A percentile compares a stretch with the other conserved stretches of the same genome.
These are phyloP conservation scores for Penicillium maclennaniae DNA, from an alignment of 495 filamentous ascomycete genomes.

Conservation along the genomic window DNA sequence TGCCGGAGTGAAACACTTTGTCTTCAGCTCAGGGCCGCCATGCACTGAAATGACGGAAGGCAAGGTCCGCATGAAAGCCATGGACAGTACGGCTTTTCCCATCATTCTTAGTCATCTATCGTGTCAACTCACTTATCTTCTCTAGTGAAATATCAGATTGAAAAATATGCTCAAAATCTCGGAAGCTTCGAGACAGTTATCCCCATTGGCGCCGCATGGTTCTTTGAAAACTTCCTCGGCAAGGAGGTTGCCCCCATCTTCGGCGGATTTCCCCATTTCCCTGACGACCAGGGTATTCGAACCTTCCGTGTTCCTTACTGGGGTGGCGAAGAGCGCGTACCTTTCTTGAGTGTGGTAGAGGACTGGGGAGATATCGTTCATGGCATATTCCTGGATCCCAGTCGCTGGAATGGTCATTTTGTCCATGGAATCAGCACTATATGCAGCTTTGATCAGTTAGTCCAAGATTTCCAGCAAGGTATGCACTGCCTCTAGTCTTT, in stretches of 20 bases:
- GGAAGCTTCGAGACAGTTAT: conserved; percentile 21
- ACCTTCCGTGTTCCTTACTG: conserved; percentile 18
- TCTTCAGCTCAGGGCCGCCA: conserved; percentile 19
- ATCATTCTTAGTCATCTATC: background rate
- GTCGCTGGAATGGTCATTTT: conserved; percentile 1
- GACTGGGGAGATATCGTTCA: conserved; percentile 36
- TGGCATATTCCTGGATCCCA: conserved; percentile 28
- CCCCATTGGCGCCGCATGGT: conserved; percentile 22
- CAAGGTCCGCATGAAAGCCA: conserved; percentile 18
- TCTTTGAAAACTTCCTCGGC: conserved; percentile 25
- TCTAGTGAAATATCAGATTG: conserved; percentile 24
- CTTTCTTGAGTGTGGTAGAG: conserved; percentile 24
- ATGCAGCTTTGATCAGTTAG: too few species aligned
- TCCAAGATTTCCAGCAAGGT: background rate
- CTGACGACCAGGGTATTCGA: conserved; percentile 15
- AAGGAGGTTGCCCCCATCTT: conserved; percentile 21
- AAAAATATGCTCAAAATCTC: conserved; percentile 17
- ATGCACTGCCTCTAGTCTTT: too few species aligned
- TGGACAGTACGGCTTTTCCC: conserved; percentile 26
- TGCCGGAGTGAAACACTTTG: conserved; percentile 24
- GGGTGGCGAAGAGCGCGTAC: conserved; percentile 29
- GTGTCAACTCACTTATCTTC: background rate
- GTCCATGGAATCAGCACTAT: background rate
- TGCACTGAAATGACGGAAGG: conserved; percentile 21
- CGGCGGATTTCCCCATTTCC: conserved; percentile 26